Evolutionary conservation across 192 early-diverging fungal genomes (phyloP), one percentile per base, ranked within the genome.

Genomic region (Diversispora eburnea): DNA sequence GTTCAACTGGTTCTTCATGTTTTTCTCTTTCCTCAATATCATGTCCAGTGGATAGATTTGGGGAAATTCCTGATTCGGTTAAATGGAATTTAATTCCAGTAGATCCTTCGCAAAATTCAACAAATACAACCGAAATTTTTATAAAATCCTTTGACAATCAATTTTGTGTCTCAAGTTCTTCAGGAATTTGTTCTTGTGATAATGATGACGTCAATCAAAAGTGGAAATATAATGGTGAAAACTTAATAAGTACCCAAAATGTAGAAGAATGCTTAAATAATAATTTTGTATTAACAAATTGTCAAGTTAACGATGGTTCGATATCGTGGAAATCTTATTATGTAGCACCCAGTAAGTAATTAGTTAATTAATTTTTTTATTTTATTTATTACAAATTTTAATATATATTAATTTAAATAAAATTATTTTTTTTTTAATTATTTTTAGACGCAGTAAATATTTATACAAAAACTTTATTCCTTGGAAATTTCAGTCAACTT

Each of bases 181-280:
- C 72, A 42, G 52, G 63, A 55, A 60, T 20, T 41, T 73, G 72
- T 64, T 25, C 72, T 9, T 73, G 72, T 41, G 72, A 73, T 55
- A 52, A 48, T 49, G 22, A n/a, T 3, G 25, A 33, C 25, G 13
- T 7, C 2, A 15, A 41, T 5, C 70, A 72, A 72, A 63, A 55
- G 48, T 73, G 72, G 72, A 71, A 33, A 39, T 20, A 59, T 13
- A 60, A 4, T 59, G 19, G 19, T 12, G 56, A 71, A 59, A 59
- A 8, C 22, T 25, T 56, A 15, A 59, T 48, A 19, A 66, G 46
- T 22, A 51, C 0, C 6, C 8, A 13, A 33, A 63, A 63, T 41
- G 10, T 8, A 25, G 17, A 19, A 13, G 1, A 64, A 51, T 73
- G 72, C 52, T 63, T 73, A 42, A 22, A 22, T 45, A 43, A 54